These are phyloP conservation scores for Globisporangium megalacanthum DNA, from an alignment of 352 stramenopile genomes.

Conservation along the genomic window DNA sequence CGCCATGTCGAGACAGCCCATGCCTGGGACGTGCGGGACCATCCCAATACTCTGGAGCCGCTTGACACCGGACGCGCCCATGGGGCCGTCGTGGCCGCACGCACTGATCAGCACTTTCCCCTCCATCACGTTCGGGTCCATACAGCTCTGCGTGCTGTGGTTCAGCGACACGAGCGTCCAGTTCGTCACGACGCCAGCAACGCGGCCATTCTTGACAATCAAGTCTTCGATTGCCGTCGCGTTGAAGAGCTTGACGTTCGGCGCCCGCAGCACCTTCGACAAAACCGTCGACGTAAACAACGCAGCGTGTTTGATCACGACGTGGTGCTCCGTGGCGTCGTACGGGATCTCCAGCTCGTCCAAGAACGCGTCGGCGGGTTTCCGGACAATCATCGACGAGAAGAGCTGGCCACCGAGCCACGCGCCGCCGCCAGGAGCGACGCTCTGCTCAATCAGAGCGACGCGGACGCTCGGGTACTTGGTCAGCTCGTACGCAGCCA, in stretches of 20 bases:
- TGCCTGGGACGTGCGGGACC: slow-evolving; percentile 49
- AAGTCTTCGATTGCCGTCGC: slow-evolving; percentile 63
- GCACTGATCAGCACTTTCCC: slow-evolving; percentile 61
- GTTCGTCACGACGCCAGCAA: slow-evolving; percentile 64
- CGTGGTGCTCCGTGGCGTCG: slow-evolving; percentile 56
- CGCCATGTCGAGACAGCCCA: slow-evolving; percentile 55
- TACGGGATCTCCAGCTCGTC: slow-evolving; percentile 68
- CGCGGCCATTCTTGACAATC: slow-evolving; percentile 57
- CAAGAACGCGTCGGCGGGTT: slow-evolving; percentile 51
- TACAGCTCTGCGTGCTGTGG: slow-evolving; percentile 67
- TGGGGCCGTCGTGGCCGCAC: slow-evolving; percentile 55
- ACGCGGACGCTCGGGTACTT: slow-evolving; percentile 56
- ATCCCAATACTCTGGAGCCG: slow-evolving; percentile 62
- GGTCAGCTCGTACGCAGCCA: slow-evolving; percentile 54
- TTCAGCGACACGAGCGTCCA: slow-evolving; percentile 63
- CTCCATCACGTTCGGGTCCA: slow-evolving; percentile 71
- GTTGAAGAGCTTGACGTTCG: slow-evolving; percentile 72
- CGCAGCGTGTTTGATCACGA: slow-evolving; percentile 61
- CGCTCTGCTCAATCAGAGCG: slow-evolving; percentile 58
- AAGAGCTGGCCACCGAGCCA: slow-evolving; percentile 64
- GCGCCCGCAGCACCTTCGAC: slow-evolving; percentile 45
- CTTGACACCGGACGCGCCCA: slow-evolving; percentile 62
- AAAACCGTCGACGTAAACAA: slow-evolving; percentile 65
- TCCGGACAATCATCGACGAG: slow-evolving; percentile 65
- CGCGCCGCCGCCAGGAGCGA: slow-evolving; percentile 44